Conservation (phyloP, 768 basidiomycete species). For the Candolleomyces aberdarensis region DNA sequence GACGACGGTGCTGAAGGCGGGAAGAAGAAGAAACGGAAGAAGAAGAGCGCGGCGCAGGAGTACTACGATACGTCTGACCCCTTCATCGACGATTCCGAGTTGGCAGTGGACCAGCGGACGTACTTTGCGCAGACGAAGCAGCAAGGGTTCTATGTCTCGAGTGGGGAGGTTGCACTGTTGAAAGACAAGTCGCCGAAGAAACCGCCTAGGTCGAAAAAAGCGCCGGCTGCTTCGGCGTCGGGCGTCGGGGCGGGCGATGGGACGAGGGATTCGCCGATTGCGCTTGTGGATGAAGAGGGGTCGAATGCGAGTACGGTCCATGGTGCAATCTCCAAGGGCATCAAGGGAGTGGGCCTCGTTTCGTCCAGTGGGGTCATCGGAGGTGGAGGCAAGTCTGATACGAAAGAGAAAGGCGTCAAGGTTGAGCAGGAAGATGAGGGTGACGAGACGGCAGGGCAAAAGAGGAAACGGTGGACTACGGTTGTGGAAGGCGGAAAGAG, state of each 20-base stretch:
- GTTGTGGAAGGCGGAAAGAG: conserved; percentile 64
- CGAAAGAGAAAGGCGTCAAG: conserved; percentile 22
- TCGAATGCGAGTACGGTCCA: background rate
- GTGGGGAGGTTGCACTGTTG: conserved; percentile 82
- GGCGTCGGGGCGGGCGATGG: conserved; percentile 25
- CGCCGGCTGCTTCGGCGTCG: conserved; percentile 22
- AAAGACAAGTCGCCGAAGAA: conserved; percentile 77
- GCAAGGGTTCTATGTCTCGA: conserved; percentile 89
- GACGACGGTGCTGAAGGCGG: conserved; percentile 23
- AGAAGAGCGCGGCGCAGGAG: conserved; percentile 56
- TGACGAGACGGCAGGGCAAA: conserved; percentile 41
- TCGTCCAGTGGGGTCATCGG: conserved; percentile 19
- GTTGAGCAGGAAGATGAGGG: conserved; percentile 16
- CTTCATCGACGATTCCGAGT: conserved; percentile 97
- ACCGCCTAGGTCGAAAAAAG: conserved; percentile 59
- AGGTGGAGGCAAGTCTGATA: conserved; percentile 27
- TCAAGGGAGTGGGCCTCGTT: conserved; percentile 3
- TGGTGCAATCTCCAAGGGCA: background rate
- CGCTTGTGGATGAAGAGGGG: conserved; percentile 35
- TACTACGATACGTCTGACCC: conserved; percentile 92
- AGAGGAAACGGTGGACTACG: conserved; percentile 52
- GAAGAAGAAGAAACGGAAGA: conserved; percentile 27
- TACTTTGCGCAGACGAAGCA: conserved; percentile 91
- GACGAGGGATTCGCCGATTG: conserved; percentile 51
- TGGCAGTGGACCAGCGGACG: conserved; percentile 86